Base-by-base conservation (phyloP, 768 basidiomycete genomes). In the Tricholoma matsutake region DNA sequence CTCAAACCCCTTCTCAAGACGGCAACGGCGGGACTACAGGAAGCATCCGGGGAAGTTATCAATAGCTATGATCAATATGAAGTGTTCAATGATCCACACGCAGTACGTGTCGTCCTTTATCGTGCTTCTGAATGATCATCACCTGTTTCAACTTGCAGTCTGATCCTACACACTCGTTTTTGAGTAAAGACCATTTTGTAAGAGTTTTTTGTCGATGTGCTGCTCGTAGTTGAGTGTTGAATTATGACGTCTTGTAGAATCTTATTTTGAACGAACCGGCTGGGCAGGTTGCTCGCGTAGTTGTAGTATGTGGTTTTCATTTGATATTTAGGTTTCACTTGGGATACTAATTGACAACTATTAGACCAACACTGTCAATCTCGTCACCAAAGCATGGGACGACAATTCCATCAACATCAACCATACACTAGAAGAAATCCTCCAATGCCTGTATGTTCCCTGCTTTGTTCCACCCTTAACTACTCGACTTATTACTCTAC, bases 161-260 rank as follows among this genome's bases (percentile, higher is more conserved):
- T 34, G 92, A 95, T 69, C 92, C 92, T 3, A 95, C 92, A 2
- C 92, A 94, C 70, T 93, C 91, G 3, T 91, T 92, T 79, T 73
- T 94, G 72, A 92, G 89, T 70, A 94, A 94, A 75, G 92, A 94
- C 69, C 91, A 94, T 67, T 93, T 93, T 65, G 90, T 90, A 64
- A 67, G 87, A 80, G 10, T n/a, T 35, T 8, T 39, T 14, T 13
- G 13, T 5, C 14, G 4, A 29, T 35, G 13, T 1, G n/a, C 10
- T 20, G 7, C 3, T 11, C 18, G 4, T 25, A 1, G 28, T 49
- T 47, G 45, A 47, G 11, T 31, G 13, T 29, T 10, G 45, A 52
- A 58, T 52, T n/a, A 34, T 61, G 54, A 59, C 59, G 5, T 16
- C 31, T 57, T 31, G 29, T 37, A 89, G 89, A 89, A 91, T 69